These are phyloP conservation scores for Jatropha podagrica DNA, from an alignment of 441 rosid species.

Conservation along the genomic window DNA sequence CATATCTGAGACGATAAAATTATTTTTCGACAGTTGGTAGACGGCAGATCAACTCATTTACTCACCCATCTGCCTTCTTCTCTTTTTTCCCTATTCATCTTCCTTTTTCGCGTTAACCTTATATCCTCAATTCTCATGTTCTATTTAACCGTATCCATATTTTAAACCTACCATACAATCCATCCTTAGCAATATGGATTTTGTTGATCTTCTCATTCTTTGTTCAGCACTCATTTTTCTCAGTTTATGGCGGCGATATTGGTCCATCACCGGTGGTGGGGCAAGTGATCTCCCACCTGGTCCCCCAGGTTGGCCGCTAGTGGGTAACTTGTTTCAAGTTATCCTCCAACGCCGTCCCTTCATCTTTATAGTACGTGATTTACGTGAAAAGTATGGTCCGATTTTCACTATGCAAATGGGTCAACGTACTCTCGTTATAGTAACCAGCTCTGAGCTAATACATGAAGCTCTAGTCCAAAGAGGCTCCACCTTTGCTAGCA, in stretches of 20 bases:
- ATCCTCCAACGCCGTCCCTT: conserved; percentile 72
- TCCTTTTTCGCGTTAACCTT: not conserved
- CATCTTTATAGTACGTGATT: conserved; percentile 60
- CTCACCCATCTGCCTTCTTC: not conserved
- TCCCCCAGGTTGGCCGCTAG: conserved; percentile 81
- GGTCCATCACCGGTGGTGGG: conserved; percentile 24
- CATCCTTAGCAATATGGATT: conserved; percentile 43
- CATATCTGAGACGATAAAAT: not conserved
- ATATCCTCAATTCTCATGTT: not conserved
- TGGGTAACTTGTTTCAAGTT: conserved; percentile 72
- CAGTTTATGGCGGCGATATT: conserved; percentile 59
- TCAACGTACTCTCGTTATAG: conserved; percentile 71
- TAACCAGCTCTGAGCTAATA: conserved; percentile 69
- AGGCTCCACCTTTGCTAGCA: conserved; percentile 63
- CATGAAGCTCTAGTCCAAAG: conserved; percentile 81
- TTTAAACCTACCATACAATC: not conserved
- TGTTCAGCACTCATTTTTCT: conserved; percentile 38
- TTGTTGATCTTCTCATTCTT: conserved; percentile 46
- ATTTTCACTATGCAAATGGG: conserved; percentile 95
- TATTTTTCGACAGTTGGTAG: not conserved
- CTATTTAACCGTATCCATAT: not conserved
- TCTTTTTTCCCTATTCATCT: not conserved
- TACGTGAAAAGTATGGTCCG: conserved; percentile 70
- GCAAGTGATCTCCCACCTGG: conserved; percentile 68
- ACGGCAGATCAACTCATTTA: conserved; percentile 11